Evolutionary conservation across 495 filamentous ascomycete species (phyloP), one percentile per base, ranked within the genome.

Genomic region (Neurospora cerealis): DNA sequence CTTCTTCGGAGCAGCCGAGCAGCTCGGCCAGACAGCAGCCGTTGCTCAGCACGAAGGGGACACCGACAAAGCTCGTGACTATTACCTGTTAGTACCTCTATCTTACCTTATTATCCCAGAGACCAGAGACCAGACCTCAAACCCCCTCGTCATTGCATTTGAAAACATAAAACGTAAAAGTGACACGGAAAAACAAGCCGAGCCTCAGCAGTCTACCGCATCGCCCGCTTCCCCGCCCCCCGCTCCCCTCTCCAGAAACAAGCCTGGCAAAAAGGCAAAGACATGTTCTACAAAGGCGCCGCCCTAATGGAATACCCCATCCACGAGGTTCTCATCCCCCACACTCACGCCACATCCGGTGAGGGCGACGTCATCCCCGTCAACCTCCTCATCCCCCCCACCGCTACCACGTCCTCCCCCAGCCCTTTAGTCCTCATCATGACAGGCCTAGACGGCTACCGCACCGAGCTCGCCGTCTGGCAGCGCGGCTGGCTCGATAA

Each of bases 381-480:
- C 13, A 91, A 89, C 79, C 76, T 89, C 69, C 89, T 91, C 32
- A 42, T 90, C 0, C 92, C 92, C 0, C 70, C 80, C 1, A 1
- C 8, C 11, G 76, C 77, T 5, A 72, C 76, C 1, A 4, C 69
- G 0, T 74, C 79, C 2, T 72, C 76, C 5, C 81, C 85, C 5
- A 85, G 85, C 1, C 91, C 92, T 0, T 80, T 90, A 0, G 82
- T 94, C 1, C 79, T 94, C 24, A 84, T 93, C 72, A 88, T 93
- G 80, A 91, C 88, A 0, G 91, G 92, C 0, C 83, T 94, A 2
- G 92, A 94, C 76, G 91, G 90, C 13, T 92, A 93, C 80, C 83
- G 91, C 46, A 91, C 91, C 0, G 92, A 94, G 71, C 88, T 92
- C 54, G 87, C 89, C n/a, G 74, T 89, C 54, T 90, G 90, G 78